Base-by-base conservation (phyloP, 2,329 filamentous ascomycete genomes). In the Scedosporium minutisporum region DNA sequence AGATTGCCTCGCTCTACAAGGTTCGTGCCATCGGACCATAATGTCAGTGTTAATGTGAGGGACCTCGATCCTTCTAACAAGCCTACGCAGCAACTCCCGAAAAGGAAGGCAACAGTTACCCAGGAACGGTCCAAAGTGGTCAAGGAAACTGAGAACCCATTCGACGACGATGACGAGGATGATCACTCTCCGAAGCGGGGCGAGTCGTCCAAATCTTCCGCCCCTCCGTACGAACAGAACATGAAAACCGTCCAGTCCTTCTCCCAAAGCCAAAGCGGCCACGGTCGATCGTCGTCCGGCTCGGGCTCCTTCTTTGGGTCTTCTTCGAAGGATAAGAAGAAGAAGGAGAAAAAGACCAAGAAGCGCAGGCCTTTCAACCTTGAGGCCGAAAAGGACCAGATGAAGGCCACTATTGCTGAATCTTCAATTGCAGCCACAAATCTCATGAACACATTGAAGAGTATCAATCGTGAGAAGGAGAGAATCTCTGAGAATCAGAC, bases 381-480 rank as follows among this genome's bases (percentile, higher is more conserved):
- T 0, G 90, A 96, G 68, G 88, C 86, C 46, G 95, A 97, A 73
- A 93, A 93, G 73, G 89, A 90, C 0, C 82, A 89, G 64, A 92
- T 99, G 78, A 88, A 96, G 67, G 85, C 88, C 65, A 85, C 88
- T n/a, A 92, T 99, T 66, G 95, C 93, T 3, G 90, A 93, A 57
- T 86, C 93, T 0, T 93, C 91, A 0, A 90, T 97, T 46, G 90
- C 92, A 3, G 88, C 91, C n/a, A 97, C 90, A 0, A 96, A 96
- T 71, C 80, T 99, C 46, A 82, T 88, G 71, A 97, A 99, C 70
- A 85, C 88, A 1, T 80, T 99, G 44, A 92, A 95, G 72, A 86
- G 89, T 62, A 93, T 97, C 76, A 97, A 97, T 72, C 87, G 95
- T 64, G 95, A 97, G 72, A 83, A 79, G 58, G 87, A 96, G 73